Evolutionary conservation across 139 green algal genomes (phyloP).

Genomic region (Picochlorum sp.): DNA sequence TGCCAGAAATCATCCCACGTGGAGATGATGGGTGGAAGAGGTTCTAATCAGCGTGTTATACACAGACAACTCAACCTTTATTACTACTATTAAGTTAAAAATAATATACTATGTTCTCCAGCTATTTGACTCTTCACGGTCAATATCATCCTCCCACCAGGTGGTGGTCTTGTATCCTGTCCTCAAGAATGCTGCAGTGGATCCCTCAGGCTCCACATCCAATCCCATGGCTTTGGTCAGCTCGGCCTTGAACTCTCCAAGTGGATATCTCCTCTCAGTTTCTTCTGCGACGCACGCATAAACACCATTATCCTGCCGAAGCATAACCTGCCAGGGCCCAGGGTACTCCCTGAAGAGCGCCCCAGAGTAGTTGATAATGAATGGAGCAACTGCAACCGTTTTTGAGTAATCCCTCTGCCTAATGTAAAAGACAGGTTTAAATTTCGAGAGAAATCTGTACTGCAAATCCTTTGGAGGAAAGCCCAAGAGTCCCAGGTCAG

Average conservation of each 20-base stretch:
- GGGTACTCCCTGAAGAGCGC: conserved; percentile 85
- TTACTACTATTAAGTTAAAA: not conserved
- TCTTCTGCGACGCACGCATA: conserved; percentile 76
- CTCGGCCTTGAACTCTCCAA: conserved; percentile 73
- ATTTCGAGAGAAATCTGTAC: conserved; percentile 65
- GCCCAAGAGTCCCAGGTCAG: conserved; percentile 74
- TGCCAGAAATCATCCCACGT: conserved; percentile 26
- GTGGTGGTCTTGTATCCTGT: conserved; percentile 78
- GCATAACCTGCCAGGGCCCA: conserved; percentile 88
- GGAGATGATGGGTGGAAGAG: conserved; percentile 24
- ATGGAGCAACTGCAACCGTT: conserved; percentile 61
- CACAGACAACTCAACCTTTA: no score
- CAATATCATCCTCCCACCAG: conserved; percentile 81
- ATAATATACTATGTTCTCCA: conserved; percentile 51
- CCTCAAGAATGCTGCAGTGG: conserved; percentile 63
- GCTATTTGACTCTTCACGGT: conserved; percentile 49
- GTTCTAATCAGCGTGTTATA: conserved; percentile 1
- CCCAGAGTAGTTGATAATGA: conserved; percentile 86
- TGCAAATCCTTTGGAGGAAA: conserved; percentile 80
- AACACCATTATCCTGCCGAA: conserved; percentile 71
- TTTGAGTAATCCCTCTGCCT: conserved; percentile 61
- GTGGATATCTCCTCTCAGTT: conserved; percentile 51
- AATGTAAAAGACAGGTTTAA: conserved; percentile 84
- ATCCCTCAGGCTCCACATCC: conserved; percentile 72
- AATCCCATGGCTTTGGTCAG: conserved; percentile 77